A percentile compares a stretch with the other conserved stretches of the same genome.
Conservation (phyloP, 768 basidiomycete species). For the Auricularia heimuer region DNA sequence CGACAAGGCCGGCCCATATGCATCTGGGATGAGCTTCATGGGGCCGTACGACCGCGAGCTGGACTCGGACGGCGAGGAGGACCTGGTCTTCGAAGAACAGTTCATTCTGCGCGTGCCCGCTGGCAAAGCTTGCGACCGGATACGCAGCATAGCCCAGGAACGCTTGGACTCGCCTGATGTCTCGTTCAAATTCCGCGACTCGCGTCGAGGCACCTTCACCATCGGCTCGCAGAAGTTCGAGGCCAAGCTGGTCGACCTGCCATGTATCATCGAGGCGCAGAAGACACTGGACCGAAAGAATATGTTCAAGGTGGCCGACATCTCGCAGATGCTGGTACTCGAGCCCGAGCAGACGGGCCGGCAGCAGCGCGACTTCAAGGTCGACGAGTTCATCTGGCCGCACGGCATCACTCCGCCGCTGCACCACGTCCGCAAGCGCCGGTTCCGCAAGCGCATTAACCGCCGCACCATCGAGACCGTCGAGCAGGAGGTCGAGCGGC, state of each 20-base stretch:
- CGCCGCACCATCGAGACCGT: constrained; percentile 90
- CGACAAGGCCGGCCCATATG: constrained; percentile 70
- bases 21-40: constrained; percentile 79
- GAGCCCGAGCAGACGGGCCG: constrained; percentile 51
- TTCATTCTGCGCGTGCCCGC: constrained; percentile 86
- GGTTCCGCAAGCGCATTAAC: constrained; percentile 87
- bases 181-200: constrained; percentile 97
- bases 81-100: constrained; percentile 92
- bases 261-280: constrained; percentile 88
- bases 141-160: constrained; percentile 72
- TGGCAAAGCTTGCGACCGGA: constrained; percentile 67
- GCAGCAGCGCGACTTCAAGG: constrained; percentile 59
- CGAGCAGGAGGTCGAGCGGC: constrained; percentile 83
- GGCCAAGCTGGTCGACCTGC: constrained; percentile 92
- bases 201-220: constrained; percentile 83
- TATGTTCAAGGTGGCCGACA: constrained; percentile 97
- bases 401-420: constrained; percentile 94
- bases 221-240: constrained; percentile 71
- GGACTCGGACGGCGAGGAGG: constrained; percentile 87
- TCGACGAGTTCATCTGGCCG: constrained; percentile 96
- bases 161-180: constrained; percentile 75
- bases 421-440: constrained; percentile 78
- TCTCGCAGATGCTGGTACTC: constrained; percentile 91
- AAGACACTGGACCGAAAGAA: constrained; percentile 95
- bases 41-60: constrained; percentile 90